phyloP scores from a whole-genome alignment of 805 yeast genomes.

The Saccharomycopsis fermentans region DNA sequence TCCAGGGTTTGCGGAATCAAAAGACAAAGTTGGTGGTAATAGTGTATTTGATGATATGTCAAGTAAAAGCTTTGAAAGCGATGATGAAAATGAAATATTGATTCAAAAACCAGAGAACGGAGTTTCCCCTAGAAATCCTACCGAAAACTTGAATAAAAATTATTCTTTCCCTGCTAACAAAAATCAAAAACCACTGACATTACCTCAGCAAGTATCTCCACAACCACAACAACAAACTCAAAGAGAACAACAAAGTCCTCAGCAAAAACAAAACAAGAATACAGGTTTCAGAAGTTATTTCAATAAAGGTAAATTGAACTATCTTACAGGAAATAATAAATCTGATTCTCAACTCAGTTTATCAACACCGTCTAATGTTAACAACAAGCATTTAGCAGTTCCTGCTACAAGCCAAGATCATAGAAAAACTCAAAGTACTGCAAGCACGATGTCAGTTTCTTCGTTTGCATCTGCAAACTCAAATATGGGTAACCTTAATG shows the following conservation, averaged over 20 bases:
- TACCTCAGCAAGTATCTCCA: not conserved
- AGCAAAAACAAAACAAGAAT: not conserved
- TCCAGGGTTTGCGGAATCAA: conserved; percentile 17
- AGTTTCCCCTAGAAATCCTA: not conserved
- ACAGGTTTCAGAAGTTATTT: not conserved
- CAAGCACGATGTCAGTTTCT: not conserved
- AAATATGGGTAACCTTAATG: not conserved
- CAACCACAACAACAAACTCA: conserved; percentile 5
- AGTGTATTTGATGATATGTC: conserved; percentile 8
- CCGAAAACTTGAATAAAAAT: conserved; percentile 1
- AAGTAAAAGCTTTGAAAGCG: conserved; percentile 13
- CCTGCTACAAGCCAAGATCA: not conserved
- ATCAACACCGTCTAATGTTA: not conserved
- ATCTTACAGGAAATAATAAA: not conserved
- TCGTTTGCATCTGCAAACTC: not conserved
- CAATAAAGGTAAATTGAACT: not conserved
- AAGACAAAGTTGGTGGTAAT: not conserved
- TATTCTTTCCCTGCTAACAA: not conserved
- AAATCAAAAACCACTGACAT: not conserved
- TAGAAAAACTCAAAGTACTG: not conserved
- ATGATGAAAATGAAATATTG: conserved; percentile 12
- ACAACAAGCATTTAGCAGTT: not conserved
- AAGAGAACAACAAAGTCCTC: conserved; percentile 1
- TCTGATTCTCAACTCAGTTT: not conserved
- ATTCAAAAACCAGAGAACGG: not conserved